Evolutionary conservation across 2,329 filamentous ascomycete species (phyloP), one percentile per base, ranked within the genome.

Genomic region (Talaromyces amestolkiae): DNA sequence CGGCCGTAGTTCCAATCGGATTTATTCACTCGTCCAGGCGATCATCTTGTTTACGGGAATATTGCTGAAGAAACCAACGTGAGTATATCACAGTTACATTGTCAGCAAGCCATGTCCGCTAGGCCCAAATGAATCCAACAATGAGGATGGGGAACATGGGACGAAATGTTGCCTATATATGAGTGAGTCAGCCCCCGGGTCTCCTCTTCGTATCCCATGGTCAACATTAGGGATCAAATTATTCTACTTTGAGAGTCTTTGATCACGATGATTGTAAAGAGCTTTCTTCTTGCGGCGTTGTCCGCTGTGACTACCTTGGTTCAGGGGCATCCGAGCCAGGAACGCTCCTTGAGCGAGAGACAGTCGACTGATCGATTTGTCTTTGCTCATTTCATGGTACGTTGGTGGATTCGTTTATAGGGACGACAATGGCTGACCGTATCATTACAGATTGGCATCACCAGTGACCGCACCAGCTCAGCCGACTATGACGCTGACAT

Each of bases 401-500:
- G 59, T 24, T 11, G 31, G n/a, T 10, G 5, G 8, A 11, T 17
- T n/a, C 15, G 2, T 3, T 33, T 11, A 15, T 31, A 56, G 2
- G 17, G 7, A 22, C 11, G 1, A 37, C 10, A 24, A 15, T 37
- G 24, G 15, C 49, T 61, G 35, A 61, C 45, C 8, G 9, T 37
- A 13, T 37, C 35, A 9, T n/a, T 10, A n/a, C 63, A 83, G 81
- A 76, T 83, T 22, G 81, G 81, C 10, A 82, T 84, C 39, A 75
- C 79, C 24, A 74, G 77, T 49, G 78, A 80, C 54, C 79, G 82
- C 45, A 72, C 74, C 54, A 79, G 74, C 62, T 70, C 81, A 37
- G 67, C 71, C 8, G 81, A 83, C 37, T 84, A 82, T 65, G 81
- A 84, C 49, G 75, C 78, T 51, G 82, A 84, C 64, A 83, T 83